Evolutionary conservation across 2,329 filamentous ascomycete genomes (phyloP).

Genomic region (Stromatinia cepivora): DNA sequence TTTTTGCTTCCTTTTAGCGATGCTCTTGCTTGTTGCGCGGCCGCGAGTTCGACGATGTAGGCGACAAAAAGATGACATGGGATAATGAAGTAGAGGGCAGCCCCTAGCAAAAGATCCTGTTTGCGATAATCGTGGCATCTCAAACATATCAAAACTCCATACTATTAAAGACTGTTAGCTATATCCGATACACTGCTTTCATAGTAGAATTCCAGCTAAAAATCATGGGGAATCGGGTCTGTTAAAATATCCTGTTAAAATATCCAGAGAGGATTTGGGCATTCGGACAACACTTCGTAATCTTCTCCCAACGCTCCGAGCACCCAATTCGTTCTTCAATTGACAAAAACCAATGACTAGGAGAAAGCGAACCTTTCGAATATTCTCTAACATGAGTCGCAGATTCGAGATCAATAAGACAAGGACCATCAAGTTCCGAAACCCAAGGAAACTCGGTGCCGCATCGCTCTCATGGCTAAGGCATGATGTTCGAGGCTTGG

Average conservation of each 20-base stretch:
- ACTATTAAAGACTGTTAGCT: conserved; percentile 48
- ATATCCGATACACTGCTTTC: background rate
- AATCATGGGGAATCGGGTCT: background rate
- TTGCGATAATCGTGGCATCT: conserved; percentile 83
- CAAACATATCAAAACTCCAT: conserved; percentile 91
- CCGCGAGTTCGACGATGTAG: conserved; percentile 83
- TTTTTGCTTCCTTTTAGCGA: conserved; percentile 59
- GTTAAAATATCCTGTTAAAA: background rate
- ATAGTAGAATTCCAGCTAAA: background rate
- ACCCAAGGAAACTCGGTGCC: conserved; percentile 85
- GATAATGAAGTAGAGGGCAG: conserved; percentile 79
- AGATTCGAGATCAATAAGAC: conserved; percentile 91
- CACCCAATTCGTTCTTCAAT: background rate
- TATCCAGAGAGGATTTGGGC: background rate
- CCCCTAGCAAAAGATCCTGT: conserved; percentile 73
- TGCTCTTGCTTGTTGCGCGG: conserved; percentile 74
- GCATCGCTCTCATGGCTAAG: conserved; percentile 77
- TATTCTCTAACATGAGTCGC: conserved; percentile 90
- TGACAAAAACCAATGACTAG: conserved; percentile 2
- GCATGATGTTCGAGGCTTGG: conserved; percentile 69
- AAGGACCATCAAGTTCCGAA: conserved; percentile 94
- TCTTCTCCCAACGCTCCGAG: background rate
- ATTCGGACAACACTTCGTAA: background rate
- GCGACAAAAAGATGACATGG: conserved; percentile 89
- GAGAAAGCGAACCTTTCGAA: conserved; percentile 19